Conservation (phyloP, 2,329 filamentous ascomycete genomes). For the Colletotrichum spaethianum region DNA sequence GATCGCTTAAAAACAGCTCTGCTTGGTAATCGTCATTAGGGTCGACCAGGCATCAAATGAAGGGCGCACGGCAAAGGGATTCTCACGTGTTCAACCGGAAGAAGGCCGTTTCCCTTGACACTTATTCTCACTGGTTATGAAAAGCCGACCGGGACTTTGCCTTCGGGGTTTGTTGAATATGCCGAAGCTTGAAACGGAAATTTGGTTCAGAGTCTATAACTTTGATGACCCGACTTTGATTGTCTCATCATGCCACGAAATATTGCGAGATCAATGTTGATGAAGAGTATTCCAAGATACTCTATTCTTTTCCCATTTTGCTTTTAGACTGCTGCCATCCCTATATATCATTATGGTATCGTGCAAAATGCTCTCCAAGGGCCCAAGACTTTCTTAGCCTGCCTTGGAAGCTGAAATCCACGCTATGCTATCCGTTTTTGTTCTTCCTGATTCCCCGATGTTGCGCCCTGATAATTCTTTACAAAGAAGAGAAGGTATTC, state of each 20-base stretch:
- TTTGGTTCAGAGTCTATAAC: too few species aligned
- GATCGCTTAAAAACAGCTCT: background rate
- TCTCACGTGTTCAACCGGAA: background rate
- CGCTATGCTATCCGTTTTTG: slow-evolving; percentile 26
- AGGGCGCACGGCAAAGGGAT: background rate
- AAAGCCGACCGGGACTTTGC: background rate
- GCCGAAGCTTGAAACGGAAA: background rate
- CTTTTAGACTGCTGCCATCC: background rate
- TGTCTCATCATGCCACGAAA: background rate
- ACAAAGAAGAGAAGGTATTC: slow-evolving; percentile 72
- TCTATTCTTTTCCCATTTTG: background rate
- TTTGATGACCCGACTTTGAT: background rate
- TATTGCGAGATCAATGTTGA: too few species aligned
- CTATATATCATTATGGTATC: slow-evolving; percentile 38
- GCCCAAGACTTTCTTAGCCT: background rate
- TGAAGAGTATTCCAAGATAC: too few species aligned
- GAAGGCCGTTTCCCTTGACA: too few species aligned
- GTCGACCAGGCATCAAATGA: background rate
- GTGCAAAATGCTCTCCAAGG: background rate
- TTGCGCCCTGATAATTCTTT: slow-evolving; percentile 12
- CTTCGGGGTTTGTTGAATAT: background rate
- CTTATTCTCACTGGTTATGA: background rate
- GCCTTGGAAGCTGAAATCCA: background rate
- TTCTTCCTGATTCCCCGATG: slow-evolving; percentile 10
- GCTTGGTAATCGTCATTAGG: background rate